phyloP scores from a whole-genome alignment of 108 stramenopile species.

The Stephanodiscus triporus region DNA sequence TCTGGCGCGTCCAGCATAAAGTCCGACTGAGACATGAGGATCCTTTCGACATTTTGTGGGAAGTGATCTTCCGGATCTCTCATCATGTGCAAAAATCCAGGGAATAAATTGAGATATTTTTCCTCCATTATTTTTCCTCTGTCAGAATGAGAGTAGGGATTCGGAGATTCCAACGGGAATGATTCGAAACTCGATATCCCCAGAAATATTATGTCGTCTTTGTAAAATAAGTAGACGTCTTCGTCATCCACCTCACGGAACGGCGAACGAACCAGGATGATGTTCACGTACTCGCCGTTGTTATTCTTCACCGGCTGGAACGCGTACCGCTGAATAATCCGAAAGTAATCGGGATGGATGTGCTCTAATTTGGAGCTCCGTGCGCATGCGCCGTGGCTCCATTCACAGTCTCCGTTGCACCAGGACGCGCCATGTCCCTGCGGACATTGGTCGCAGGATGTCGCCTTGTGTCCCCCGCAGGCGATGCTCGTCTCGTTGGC shows the following conservation, averaged over 20 bases:
- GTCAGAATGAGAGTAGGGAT: constrained; percentile 35
- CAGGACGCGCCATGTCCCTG: constrained; percentile 45
- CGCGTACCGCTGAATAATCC: constrained; percentile 37
- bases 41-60: constrained; percentile 23
- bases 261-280: constrained; percentile 46
- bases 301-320: constrained; percentile 49
- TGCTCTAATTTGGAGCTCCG: constrained; percentile 26
- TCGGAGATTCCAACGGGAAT: constrained; percentile 44
- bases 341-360: constrained; percentile 44
- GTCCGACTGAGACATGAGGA: constrained; percentile 48
- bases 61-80: constrained; percentile 36
- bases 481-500: constrained; percentile 3
- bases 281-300: constrained; percentile 35
- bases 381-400: constrained; percentile 21
- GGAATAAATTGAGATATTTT: constrained; percentile 46
- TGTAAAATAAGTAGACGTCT: constrained; percentile 44
- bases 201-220: constrained; percentile 46
- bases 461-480: constrained; percentile 46
- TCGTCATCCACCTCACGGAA: constrained; percentile 35
- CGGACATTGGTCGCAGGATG: constrained; percentile 44
- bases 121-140: constrained; percentile 29
- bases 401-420: constrained; percentile 54
- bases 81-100: constrained; percentile 55
- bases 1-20: constrained; percentile 41
- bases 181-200: constrained; percentile 52